Evolutionary conservation across 257 asterid species (phyloP).

Genomic region (Solanum sejunctum): DNA sequence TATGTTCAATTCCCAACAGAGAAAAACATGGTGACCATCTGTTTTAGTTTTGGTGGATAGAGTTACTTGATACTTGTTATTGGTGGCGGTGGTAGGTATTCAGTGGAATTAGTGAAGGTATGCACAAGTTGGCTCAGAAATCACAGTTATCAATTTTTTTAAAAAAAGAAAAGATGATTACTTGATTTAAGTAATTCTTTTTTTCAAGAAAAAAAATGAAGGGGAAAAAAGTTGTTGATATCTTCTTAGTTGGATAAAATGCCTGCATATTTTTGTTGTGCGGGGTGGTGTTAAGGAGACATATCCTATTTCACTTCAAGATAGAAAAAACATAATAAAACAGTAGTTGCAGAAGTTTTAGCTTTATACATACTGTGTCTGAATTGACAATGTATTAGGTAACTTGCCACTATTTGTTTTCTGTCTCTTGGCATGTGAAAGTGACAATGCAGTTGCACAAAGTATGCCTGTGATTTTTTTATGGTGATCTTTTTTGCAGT

Average conservation of each 20-base stretch:
- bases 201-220: background rate
- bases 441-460: background rate
- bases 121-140: background rate
- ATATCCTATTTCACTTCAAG: background rate
- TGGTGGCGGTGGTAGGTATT: background rate
- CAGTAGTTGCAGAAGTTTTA: background rate
- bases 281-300: background rate
- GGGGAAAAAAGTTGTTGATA: background rate
- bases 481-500: background rate
- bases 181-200: background rate
- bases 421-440: constrained; percentile 1
- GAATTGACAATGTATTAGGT: background rate
- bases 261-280: background rate
- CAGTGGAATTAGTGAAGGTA: background rate
- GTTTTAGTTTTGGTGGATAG: background rate
- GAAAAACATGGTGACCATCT: background rate
- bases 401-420: background rate
- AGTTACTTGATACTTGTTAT: background rate
- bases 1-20: background rate
- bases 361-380: background rate
- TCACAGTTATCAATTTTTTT: background rate
- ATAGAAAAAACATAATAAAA: background rate
- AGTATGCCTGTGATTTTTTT: background rate
- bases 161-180: background rate
- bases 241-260: background rate